Evolutionary conservation across 2,329 filamentous ascomycete genomes (phyloP), one percentile per base, ranked within the genome.

Genomic region (Xylaria multiplex): DNA sequence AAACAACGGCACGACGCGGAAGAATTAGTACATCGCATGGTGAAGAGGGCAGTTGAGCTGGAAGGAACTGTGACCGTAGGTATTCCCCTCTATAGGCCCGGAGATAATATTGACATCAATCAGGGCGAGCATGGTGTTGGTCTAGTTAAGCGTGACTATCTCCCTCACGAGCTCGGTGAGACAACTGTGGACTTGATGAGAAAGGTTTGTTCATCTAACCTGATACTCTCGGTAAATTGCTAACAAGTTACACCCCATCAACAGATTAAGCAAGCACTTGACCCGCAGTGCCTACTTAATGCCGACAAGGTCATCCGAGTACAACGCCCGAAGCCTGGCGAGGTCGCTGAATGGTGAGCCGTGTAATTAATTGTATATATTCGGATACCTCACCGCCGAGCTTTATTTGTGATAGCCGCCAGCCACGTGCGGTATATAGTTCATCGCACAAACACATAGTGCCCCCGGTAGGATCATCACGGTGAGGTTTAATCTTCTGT

Each of bases 121-220:
- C 59, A 86, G 84, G 93, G 92, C 60, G 92, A 96, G 79, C 92
- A 96, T 77, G 92, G 92, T 48, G 90, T 96, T 59, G 92, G 92
- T 6, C 81, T 96, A 54, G 91, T 95, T 63, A 96, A 96, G 86
- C 84, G 92, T 71, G 92, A 96, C 76, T 95, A 95, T 75, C 83
- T 96, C 49, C 84, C 88, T 9, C 90, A 94, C 74, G 92, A 96
- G 79, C 82, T 96, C 46, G 91, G 92, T 13, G 83, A 88, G 77
- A 83, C 80, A 13, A 93, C 92, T 0, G 91, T 96, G 8, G 91
- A 94, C 79, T 84, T 90, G 24, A 96, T 96, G 92, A 86, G 92
- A 79, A 92, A 90, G 84, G 89, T 91, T 79, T 73, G 83, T 78
- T 46, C 2, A 40, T 0, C 19, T 16, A 53, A 53, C 64, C 62